phyloP scores from a whole-genome alignment of 192 early-diverging fungal species.

The Coemansia furcata region DNA sequence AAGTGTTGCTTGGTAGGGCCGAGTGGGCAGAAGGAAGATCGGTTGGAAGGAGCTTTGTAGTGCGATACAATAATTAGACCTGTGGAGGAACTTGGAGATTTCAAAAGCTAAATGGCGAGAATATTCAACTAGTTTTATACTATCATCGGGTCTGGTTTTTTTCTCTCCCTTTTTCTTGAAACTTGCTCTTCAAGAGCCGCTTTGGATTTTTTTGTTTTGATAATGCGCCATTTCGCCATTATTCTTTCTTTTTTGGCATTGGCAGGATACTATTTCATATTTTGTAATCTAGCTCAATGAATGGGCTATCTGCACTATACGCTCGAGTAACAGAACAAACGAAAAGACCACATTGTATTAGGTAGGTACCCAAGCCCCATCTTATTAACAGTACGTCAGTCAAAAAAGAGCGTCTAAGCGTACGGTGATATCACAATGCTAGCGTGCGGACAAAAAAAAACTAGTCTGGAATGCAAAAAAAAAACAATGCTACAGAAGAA shows the following conservation, averaged over 20 bases:
- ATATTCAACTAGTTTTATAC: constrained; percentile 3
- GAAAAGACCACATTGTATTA: not conserved
- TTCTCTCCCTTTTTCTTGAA: not conserved
- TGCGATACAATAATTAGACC: constrained; percentile 38
- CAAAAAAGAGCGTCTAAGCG: not conserved
- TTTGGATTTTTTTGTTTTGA: not conserved
- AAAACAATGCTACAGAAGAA: not conserved
- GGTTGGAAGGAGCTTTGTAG: not conserved
- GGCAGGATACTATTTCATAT: constrained; percentile 7
- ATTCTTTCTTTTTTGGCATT: not conserved
- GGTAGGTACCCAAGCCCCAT: not conserved
- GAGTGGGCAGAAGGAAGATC: not conserved
- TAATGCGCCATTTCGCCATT: not conserved
- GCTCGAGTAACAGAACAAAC: not conserved
- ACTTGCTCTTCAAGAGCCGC: not conserved
- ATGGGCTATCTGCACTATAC: not conserved
- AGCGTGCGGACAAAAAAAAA: not conserved
- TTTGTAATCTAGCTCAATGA: not conserved
- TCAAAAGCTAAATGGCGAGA: not conserved
- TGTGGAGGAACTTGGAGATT: constrained; percentile 30
- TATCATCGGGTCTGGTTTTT: not conserved
- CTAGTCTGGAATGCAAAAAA: not conserved
- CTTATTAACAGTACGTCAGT: not conserved
- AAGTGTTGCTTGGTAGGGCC: constrained; percentile 5
- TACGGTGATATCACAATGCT: not conserved